A percentile compares a stretch with the other conserved stretches of the same genome.
Evolutionary conservation across 2,329 filamentous ascomycete species (phyloP).

Genomic region (Colletotrichum chlorophyti): DNA sequence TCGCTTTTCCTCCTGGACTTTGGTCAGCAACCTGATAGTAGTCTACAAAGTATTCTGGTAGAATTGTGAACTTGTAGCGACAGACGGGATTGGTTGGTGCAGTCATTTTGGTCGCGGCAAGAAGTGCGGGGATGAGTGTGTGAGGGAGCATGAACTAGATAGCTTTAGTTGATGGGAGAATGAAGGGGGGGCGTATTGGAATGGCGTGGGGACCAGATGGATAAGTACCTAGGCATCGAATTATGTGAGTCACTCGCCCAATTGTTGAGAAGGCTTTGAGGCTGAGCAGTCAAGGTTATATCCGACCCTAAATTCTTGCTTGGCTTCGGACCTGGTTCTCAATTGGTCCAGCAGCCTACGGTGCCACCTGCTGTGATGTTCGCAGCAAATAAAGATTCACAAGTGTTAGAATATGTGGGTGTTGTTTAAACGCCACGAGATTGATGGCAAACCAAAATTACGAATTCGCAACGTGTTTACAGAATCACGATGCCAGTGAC

Average conservation of each 20-base stretch:
- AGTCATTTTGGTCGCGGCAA: slow-evolving; percentile 5
- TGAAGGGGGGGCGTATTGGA: slow-evolving; percentile 20
- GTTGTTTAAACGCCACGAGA: too few species aligned
- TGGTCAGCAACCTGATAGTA: slow-evolving; percentile 32
- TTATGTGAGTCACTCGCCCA: too few species aligned
- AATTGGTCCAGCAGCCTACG: too few species aligned
- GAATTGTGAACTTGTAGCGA: slow-evolving; percentile 17
- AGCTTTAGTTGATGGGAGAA: slow-evolving; percentile 45
- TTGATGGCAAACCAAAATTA: too few species aligned
- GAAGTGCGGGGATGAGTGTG: background rate
- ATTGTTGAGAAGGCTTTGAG: background rate
- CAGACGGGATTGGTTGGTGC: background rate
- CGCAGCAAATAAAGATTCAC: too few species aligned
- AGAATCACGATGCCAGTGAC: too few species aligned
- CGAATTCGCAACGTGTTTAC: too few species aligned
- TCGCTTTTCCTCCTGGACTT: slow-evolving; percentile 36
- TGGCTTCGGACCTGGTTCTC: too few species aligned
- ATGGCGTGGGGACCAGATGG: slow-evolving; percentile 36
- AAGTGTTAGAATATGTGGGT: too few species aligned
- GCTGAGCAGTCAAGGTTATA: background rate
- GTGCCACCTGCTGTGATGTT: too few species aligned
- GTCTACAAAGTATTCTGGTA: slow-evolving; percentile 1
- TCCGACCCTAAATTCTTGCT: background rate
- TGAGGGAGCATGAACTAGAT: background rate
- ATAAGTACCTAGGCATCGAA: background rate